These are phyloP conservation scores for Iodosphaeria phyllophila DNA, from an alignment of 2,329 filamentous ascomycete genomes.

Conservation along the genomic window DNA sequence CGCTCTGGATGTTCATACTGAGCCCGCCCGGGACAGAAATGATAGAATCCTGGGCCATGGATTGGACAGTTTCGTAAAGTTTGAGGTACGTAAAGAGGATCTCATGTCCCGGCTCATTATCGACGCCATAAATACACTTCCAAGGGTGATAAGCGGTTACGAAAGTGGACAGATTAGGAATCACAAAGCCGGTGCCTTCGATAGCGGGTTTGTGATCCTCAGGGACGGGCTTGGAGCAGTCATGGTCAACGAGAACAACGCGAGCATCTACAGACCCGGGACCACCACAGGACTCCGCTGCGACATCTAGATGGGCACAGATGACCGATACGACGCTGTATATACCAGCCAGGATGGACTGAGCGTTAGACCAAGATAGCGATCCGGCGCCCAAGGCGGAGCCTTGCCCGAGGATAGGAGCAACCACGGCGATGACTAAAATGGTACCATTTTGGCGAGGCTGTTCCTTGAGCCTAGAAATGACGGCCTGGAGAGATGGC, in stretches of 20 bases:
- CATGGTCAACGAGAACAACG: constrained; percentile 53
- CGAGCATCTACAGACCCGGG: constrained; percentile 59
- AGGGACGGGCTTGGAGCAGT: constrained; percentile 14
- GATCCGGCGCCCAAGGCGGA: constrained; percentile 40
- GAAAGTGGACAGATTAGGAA: constrained; percentile 32
- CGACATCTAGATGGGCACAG: constrained; percentile 43
- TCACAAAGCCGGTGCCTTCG: constrained; percentile 23
- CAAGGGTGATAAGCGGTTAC: constrained; percentile 37
- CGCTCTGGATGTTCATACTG: constrained; percentile 20
- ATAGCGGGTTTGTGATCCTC: constrained; percentile 17
- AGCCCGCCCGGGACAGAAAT: constrained; percentile 33
- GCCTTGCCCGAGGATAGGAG: constrained; percentile 9
- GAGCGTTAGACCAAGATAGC: constrained; percentile 45
- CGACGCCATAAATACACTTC: constrained; percentile 45
- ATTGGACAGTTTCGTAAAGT: constrained; percentile 25
- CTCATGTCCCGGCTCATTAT: constrained; percentile 43
- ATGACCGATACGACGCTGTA: constrained; percentile 63
- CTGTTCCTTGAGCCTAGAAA: constrained; percentile 26
- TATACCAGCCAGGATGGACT: constrained; percentile 54
- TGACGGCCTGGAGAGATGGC: constrained; percentile 32
- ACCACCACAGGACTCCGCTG: constrained; percentile 36
- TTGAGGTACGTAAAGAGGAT: constrained; percentile 31
- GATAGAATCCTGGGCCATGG: constrained; percentile 29
- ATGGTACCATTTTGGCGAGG: constrained; percentile 13
- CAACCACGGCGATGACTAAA: constrained; percentile 34